phyloP scores from a whole-genome alignment of 257 asterid genomes.

The Nicotiana tomentosiformis region DNA sequence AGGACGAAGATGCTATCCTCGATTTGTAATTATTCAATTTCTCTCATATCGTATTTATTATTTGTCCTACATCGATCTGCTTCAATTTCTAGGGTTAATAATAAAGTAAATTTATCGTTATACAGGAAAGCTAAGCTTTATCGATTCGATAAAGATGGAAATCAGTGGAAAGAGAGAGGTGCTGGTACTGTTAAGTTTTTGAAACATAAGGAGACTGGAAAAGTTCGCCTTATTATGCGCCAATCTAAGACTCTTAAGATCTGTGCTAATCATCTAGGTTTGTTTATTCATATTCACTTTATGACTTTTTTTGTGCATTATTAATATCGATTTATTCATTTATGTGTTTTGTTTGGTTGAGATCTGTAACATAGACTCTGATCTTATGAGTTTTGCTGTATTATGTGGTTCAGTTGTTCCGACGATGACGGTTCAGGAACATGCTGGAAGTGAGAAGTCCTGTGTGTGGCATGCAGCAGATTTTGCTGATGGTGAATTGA shows the following conservation, averaged over 20 bases:
- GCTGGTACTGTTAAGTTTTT: slow-evolving; percentile 42
- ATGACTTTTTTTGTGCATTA: background rate
- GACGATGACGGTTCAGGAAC: slow-evolving; percentile 42
- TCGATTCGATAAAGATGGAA: slow-evolving; percentile 42
- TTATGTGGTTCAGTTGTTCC: slow-evolving; percentile 24
- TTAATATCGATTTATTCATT: background rate
- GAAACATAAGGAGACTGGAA: slow-evolving; percentile 38
- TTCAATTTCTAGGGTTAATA: slow-evolving; percentile 11
- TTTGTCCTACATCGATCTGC: slow-evolving; percentile 9
- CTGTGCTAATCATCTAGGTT: slow-evolving; percentile 50
- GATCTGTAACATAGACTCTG: background rate
- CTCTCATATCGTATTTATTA: background rate
- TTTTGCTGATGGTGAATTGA: slow-evolving; percentile 48
- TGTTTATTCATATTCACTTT: background rate
- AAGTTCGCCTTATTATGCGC: slow-evolving; percentile 49
- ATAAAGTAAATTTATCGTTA: background rate
- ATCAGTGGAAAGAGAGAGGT: slow-evolving; percentile 57
- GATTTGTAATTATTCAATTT: slow-evolving; percentile 29
- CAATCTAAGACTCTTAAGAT: slow-evolving; percentile 50
- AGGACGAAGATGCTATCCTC: slow-evolving; percentile 44
- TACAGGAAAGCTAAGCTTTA: slow-evolving; percentile 42
- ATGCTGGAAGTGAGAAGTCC: slow-evolving; percentile 42
- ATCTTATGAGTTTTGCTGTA: background rate
- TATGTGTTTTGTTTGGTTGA: background rate
- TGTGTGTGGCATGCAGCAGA: slow-evolving; percentile 52